Percentiles rank a stretch among this genome's conserved stretches.
These are phyloP conservation scores for Nasturtium officinale DNA, from an alignment of 345 rosid species.

Conservation along the genomic window DNA sequence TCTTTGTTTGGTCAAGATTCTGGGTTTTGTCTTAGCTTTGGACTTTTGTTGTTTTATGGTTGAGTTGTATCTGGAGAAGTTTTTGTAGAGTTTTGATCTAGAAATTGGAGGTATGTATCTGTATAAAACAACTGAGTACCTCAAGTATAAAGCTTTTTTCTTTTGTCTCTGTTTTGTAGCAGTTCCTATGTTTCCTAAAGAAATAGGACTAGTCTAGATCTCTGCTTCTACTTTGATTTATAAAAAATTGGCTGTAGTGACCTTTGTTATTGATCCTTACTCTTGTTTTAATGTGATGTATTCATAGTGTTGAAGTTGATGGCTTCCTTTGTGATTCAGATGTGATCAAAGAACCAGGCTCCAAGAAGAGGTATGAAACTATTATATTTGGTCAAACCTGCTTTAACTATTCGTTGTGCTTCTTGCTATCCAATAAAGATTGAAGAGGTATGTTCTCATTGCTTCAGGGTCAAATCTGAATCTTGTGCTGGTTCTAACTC, in stretches of 20 bases:
- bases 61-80: background rate
- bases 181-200: slow-evolving; percentile 1
- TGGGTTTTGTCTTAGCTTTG: background rate
- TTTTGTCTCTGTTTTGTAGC: background rate
- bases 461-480: slow-evolving; percentile 56
- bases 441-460: background rate
- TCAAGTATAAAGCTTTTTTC: background rate
- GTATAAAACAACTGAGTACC: background rate
- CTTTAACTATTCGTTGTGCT: background rate
- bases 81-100: background rate
- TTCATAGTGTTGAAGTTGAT: slow-evolving; percentile 66
- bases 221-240: no score
- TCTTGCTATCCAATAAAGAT: background rate
- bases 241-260: background rate
- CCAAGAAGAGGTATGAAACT: slow-evolving; percentile 69
- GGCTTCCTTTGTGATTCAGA: slow-evolving; percentile 73
- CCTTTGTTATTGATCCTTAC: background rate
- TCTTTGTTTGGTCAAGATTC: background rate
- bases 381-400: background rate
- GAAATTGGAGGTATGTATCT: background rate
- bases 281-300: slow-evolving; percentile 31
- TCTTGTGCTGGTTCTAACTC: slow-evolving; percentile 66
- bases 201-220: background rate
- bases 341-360: slow-evolving; percentile 63
- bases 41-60: slow-evolving; percentile 17